These are phyloP conservation scores for Metschnikowia baotianmanensis DNA, from an alignment of 805 yeast genomes.

Conservation along the genomic window DNA sequence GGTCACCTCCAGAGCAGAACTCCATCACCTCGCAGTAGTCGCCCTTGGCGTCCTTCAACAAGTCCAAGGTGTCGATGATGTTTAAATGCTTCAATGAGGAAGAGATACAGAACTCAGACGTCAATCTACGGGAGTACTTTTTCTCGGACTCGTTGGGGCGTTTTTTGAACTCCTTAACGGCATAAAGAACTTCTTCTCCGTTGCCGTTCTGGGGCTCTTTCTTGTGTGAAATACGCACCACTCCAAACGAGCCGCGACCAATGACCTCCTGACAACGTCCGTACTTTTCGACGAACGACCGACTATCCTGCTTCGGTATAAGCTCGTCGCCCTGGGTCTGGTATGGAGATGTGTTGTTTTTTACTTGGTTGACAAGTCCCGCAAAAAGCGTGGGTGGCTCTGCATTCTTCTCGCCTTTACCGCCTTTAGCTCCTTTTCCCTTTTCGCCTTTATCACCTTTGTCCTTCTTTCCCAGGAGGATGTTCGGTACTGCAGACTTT, in stretches of 20 bases:
- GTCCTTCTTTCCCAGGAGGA: conserved; percentile 34
- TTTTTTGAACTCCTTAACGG: conserved; percentile 82
- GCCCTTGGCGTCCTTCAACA: conserved; percentile 77
- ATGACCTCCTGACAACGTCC: conserved; percentile 94
- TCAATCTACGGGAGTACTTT: conserved; percentile 68
- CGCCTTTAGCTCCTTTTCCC: too few species aligned
- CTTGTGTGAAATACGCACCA: conserved; percentile 85
- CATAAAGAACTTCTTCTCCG: conserved; percentile 55
- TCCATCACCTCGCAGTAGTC: conserved; percentile 87
- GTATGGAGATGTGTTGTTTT: conserved; percentile 28
- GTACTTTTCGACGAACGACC: conserved; percentile 80
- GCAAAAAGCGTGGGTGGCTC: conserved; percentile 71
- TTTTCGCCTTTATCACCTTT: too few species aligned
- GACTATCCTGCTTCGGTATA: conserved; percentile 30
- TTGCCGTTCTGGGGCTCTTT: conserved; percentile 26
- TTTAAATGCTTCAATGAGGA: conserved; percentile 75
- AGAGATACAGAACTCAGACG: conserved; percentile 80
- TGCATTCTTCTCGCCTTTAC: conserved; percentile 17
- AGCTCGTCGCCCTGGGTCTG: conserved; percentile 20
- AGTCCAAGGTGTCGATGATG: conserved; percentile 72
- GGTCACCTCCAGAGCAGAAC: conserved; percentile 78
- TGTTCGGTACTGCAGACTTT: conserved; percentile 68
- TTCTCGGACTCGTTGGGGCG: conserved; percentile 60
- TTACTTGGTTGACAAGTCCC: conserved; percentile 61
- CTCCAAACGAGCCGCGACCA: conserved; percentile 93